Conservation (phyloP, 2,329 filamentous ascomycete genomes). For the Fusarium odoratissimum region DNA sequence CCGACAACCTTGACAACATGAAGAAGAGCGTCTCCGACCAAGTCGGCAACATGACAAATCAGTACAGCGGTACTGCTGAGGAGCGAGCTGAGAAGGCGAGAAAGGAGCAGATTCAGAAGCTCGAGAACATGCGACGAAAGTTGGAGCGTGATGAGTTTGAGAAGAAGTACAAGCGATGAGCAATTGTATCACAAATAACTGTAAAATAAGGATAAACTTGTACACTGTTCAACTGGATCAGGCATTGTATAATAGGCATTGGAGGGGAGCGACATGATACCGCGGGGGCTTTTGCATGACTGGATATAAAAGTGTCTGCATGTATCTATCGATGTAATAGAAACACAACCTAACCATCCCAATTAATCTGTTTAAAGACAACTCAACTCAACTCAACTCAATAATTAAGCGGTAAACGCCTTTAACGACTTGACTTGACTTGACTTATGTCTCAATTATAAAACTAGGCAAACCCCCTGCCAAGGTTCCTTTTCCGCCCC, state of each 20-base stretch:
- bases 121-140: constrained; percentile 51
- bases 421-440: constrained; percentile 27
- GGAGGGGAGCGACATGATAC: constrained; percentile 23
- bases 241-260: constrained; percentile 38
- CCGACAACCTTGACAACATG: constrained; percentile 50
- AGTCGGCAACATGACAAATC: constrained; percentile 51
- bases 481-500: constrained; percentile 34
- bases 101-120: constrained; percentile 49
- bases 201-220: constrained; percentile 32
- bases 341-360: constrained; percentile 7
- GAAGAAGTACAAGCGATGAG: constrained; percentile 54
- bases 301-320: constrained; percentile 22
- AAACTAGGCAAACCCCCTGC: constrained; percentile 34
- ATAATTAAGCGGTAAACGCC: constrained; percentile 19
- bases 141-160: constrained; percentile 54
- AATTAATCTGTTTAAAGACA: neutral
- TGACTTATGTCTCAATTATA: constrained; percentile 36
- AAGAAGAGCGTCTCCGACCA: constrained; percentile 53
- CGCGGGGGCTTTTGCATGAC: constrained; percentile 13
- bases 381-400: constrained; percentile 9
- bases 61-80: constrained; percentile 47
- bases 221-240: constrained; percentile 17
- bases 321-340: constrained; percentile 34
- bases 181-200: constrained; percentile 26
- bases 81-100: constrained; percentile 52